Evolutionary conservation across 192 early-diverging fungal species (phyloP).

Genomic region (Polychytrium aggregatum): DNA sequence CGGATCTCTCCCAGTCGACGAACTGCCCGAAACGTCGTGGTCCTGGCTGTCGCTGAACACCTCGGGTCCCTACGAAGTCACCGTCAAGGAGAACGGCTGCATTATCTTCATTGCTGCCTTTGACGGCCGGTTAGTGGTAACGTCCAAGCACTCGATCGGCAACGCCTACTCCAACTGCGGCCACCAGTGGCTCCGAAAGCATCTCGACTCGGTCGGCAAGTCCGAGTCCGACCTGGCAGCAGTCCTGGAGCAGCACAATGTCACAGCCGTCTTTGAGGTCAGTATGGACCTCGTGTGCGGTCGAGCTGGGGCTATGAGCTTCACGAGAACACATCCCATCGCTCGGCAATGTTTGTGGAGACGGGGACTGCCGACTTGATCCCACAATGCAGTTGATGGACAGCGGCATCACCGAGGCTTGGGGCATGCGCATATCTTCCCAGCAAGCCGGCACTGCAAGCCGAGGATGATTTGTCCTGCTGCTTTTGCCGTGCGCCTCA

Average conservation of each 20-base stretch:
- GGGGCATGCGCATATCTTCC: too few relatives aligned
- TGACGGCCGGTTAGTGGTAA: slow-evolving; percentile 62
- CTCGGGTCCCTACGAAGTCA: slow-evolving; percentile 77
- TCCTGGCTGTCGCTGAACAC: slow-evolving; percentile 48
- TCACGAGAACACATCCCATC: too few relatives aligned
- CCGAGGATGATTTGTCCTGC: too few relatives aligned
- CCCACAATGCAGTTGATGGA: too few relatives aligned
- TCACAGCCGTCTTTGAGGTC: slow-evolving; percentile 78
- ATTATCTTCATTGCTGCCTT: slow-evolving; percentile 73
- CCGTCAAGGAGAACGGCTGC: slow-evolving; percentile 94
- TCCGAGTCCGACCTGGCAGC: slow-evolving; percentile 55
- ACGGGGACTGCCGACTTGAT: too few relatives aligned
- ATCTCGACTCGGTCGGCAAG: slow-evolving; percentile 43
- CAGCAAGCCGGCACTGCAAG: too few relatives aligned
- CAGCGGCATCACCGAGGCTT: too few relatives aligned
- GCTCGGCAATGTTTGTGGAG: too few relatives aligned
- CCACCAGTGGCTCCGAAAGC: slow-evolving; percentile 59
- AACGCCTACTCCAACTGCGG: slow-evolving; percentile 44
- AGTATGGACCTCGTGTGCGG: not conserved
- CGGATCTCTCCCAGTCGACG: slow-evolving; percentile 7
- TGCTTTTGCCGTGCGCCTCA: too few relatives aligned
- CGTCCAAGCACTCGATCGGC: slow-evolving; percentile 74
- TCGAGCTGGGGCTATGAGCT: too few relatives aligned
- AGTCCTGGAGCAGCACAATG: slow-evolving; percentile 59
- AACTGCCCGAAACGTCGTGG: slow-evolving; percentile 28